Base-by-base conservation (phyloP, 2,329 filamentous ascomycete species). In the Paecilomyces niveus region DNA sequence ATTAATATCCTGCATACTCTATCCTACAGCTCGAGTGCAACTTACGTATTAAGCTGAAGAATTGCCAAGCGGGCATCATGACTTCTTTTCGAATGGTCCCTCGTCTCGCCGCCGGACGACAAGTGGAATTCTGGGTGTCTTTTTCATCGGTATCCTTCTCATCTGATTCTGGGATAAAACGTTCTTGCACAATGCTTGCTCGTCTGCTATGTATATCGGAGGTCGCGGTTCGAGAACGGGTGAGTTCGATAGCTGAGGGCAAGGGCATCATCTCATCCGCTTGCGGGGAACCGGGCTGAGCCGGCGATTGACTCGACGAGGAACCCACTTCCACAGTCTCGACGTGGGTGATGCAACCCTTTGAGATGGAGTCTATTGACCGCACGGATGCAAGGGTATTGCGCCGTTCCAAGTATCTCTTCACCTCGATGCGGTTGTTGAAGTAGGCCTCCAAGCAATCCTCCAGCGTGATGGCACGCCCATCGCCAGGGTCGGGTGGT, bases 1-100 rank as follows among this genome's bases (percentile, higher is more conserved):
- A 62, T 80, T 71, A 79, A n/a, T 21, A 18, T 45, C n/a, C n/a
- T 13, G 15, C 18, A n/a, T n/a, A 45, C n/a, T 9, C 2, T 45
- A 9, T 18, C 9, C n/a, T 2, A 21, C n/a, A 7, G 18, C 8
- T 18, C 8, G 18, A 45, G 39, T 18, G 7, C 18, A 45, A 81
- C 89, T 76, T 78, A 92, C 89, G 92, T 66, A 97, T 91, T 26
- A 97, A 79, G 68, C 89, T 91, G 76, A 97, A 97, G 69, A 97
- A 96, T 68, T 97, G 93, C 92, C 92, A 97, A 1, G 94, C 94
- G 39, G 93, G 93, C 79, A 97, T 96, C 59, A 93, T 87, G 13
- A 97, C 89, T 67, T 96, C 92, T 69, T 93, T 96, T 63, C 82
- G 74, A 54, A 81, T 73, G 33, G 77, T 80, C 45, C 75, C 75